A percentile compares a stretch with the other conserved stretches of the same genome.
These are phyloP conservation scores for Solanum paucissectum DNA, from an alignment of 257 asterid genomes.

Conservation along the genomic window DNA sequence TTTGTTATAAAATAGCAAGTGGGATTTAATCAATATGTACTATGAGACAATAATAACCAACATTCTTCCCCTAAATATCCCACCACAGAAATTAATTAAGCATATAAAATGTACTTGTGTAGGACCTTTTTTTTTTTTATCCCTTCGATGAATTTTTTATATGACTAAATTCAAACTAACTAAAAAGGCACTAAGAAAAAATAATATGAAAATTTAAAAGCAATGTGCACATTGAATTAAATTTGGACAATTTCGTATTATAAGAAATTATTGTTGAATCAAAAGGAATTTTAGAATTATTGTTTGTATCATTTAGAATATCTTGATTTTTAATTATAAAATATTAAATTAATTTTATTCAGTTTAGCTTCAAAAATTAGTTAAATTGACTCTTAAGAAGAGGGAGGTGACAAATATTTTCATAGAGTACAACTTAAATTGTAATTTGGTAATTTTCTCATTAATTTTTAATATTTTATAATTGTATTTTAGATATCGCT, in stretches of 20 bases:
- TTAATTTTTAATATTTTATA: no score
- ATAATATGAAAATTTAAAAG: background rate
- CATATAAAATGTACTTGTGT: background rate
- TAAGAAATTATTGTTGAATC: background rate
- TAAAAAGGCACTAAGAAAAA: background rate
- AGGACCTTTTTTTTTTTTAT: background rate
- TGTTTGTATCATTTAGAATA: background rate
- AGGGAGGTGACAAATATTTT: background rate
- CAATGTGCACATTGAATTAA: background rate
- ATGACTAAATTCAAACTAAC: background rate
- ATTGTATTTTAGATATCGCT: background rate
- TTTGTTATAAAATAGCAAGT: background rate
- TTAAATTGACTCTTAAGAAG: background rate
- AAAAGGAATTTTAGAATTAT: background rate
- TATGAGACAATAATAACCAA: background rate
- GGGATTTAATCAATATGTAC: background rate
- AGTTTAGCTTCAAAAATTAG: background rate
- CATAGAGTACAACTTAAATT: background rate
- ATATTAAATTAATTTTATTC: background rate
- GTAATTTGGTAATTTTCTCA: background rate
- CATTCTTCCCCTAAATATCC: background rate
- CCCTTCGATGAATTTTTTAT: background rate
- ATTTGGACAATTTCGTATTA: background rate
- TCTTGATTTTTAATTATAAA: background rate
- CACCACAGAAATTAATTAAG: background rate